phyloP scores from a whole-genome alignment of 306 rosid species.

The Glycyrrhiza uralensis region DNA sequence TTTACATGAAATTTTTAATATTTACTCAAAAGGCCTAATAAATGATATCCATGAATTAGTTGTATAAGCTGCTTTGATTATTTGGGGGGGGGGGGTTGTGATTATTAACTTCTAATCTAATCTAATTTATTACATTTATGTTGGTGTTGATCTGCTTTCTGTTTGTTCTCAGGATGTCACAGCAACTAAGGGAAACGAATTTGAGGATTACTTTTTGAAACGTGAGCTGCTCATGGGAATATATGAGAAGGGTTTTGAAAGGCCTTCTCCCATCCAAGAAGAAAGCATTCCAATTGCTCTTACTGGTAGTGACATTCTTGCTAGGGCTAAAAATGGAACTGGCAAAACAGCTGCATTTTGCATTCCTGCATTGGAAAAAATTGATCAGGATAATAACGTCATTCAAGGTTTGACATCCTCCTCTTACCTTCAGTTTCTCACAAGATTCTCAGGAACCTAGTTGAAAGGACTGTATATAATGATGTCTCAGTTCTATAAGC shows the following conservation, averaged over 20 bases:
- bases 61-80: background rate
- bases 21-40: slow-evolving; percentile 45
- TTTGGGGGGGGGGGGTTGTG: background rate
- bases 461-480: background rate
- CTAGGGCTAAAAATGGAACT: slow-evolving; percentile 97
- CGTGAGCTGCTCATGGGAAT: slow-evolving; percentile 99
- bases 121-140: background rate
- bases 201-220: slow-evolving; percentile 96
- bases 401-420: slow-evolving; percentile 64
- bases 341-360: slow-evolving; percentile 99
- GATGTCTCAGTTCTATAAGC: background rate
- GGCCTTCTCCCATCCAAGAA: slow-evolving; percentile 98
- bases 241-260: slow-evolving; percentile 98
- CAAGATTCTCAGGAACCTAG: background rate
- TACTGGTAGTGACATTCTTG: slow-evolving; percentile 98
- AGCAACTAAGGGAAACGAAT: slow-evolving; percentile 99
- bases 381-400: slow-evolving; percentile 89
- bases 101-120: slow-evolving; percentile 5
- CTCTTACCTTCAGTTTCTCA: background rate
- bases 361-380: slow-evolving; percentile 93
- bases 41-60: slow-evolving; percentile 5
- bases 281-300: slow-evolving; percentile 99
- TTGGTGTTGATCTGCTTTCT: slow-evolving; percentile 20
- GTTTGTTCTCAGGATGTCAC: slow-evolving; percentile 78
- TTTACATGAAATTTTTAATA: slow-evolving; percentile 18